These are phyloP conservation scores for Pterocarpus macrocarpus DNA, from an alignment of 306 rosid species.

Conservation along the genomic window DNA sequence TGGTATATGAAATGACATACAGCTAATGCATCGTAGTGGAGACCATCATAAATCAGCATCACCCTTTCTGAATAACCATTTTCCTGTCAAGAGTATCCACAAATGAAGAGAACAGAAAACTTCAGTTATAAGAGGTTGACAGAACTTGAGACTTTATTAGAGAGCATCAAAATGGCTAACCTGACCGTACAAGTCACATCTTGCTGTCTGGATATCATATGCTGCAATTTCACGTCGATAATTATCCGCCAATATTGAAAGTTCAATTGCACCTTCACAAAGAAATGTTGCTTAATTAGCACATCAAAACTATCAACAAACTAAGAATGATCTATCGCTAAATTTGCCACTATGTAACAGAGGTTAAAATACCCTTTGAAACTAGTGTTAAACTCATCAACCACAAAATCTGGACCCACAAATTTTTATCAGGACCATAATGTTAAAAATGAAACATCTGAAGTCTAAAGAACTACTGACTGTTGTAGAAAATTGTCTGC, in stretches of 20 bases:
- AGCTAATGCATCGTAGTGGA: constrained; percentile 94
- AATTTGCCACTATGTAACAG: not conserved
- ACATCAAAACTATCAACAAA: constrained; percentile 29
- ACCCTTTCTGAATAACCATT: constrained; percentile 77
- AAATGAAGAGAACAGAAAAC: constrained; percentile 21
- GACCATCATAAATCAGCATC: constrained; percentile 92
- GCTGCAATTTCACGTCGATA: constrained; percentile 96
- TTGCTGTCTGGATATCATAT: constrained; percentile 88
- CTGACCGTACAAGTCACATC: constrained; percentile 98
- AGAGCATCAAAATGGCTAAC: constrained; percentile 56
- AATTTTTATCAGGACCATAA: constrained; percentile 28
- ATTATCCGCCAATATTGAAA: constrained; percentile 85
- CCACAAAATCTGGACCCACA: constrained; percentile 33
- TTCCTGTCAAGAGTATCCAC: constrained; percentile 66
- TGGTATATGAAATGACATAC: constrained; percentile 59
- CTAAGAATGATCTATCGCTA: constrained; percentile 12
- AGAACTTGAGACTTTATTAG: constrained; percentile 24
- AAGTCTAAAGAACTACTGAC: constrained; percentile 25
- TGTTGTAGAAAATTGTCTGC: constrained; percentile 4
- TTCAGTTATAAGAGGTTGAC: constrained; percentile 46
- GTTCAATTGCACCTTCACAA: constrained; percentile 91
- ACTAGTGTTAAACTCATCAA: constrained; percentile 13
- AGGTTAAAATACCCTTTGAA: constrained; percentile 33
- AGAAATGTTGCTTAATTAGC: constrained; percentile 42
- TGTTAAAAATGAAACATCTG: constrained; percentile 26